Percentiles rank a stretch among this genome's conserved stretches.
phyloP scores from a whole-genome alignment of 371 early-diverging fungal genomes.

The Coemansia sp. region DNA sequence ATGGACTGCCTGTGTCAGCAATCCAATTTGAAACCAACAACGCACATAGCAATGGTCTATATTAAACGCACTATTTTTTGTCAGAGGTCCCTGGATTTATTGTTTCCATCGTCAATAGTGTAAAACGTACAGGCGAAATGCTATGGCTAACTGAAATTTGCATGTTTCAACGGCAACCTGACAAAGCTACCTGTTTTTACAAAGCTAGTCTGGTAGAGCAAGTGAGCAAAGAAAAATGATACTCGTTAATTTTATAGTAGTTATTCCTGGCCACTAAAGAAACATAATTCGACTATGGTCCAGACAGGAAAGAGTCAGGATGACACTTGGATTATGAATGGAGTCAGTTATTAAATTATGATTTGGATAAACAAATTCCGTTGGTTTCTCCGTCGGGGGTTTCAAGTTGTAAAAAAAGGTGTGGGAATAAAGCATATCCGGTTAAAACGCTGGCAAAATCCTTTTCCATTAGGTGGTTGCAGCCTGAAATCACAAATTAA shows the following conservation, averaged over 20 bases:
- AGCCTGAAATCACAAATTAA: no score
- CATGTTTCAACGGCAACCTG: neutral
- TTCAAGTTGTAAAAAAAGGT: no score
- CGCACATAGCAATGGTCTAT: neutral
- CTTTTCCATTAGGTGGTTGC: no score
- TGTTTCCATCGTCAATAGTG: neutral
- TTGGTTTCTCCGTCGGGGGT: no score
- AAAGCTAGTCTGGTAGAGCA: neutral
- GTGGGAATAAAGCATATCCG: no score
- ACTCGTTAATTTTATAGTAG: neutral
- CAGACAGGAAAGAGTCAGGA: neutral
- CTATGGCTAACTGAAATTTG: neutral
- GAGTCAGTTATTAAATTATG: neutral
- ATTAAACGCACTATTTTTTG: neutral
- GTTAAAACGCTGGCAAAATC: no score
- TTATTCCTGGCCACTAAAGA: neutral
- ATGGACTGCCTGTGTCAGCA: neutral
- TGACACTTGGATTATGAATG: neutral
- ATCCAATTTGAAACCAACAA: neutral
- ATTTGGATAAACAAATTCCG: no score
- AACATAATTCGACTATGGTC: neutral
- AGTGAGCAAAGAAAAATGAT: neutral
- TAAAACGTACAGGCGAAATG: neutral
- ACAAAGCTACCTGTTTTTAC: neutral
- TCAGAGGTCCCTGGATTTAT: neutral